These are phyloP conservation scores for Komagataella ulmi DNA, from an alignment of 805 yeast genomes.

Conservation along the genomic window DNA sequence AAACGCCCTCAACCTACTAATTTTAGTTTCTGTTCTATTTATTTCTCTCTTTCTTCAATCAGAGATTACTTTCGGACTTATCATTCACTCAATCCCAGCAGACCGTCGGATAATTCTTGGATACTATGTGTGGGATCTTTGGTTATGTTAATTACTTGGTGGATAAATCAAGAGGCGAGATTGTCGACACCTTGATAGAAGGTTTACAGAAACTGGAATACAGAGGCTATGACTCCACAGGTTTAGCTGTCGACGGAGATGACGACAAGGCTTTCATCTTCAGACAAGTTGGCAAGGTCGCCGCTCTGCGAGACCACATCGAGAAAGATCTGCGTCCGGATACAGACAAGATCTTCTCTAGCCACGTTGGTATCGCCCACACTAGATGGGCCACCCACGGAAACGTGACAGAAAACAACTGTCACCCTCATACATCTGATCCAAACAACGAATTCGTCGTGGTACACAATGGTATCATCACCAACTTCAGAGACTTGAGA, in stretches of 20 bases:
- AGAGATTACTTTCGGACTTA: background rate
- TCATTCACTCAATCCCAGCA: background rate
- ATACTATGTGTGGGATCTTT: constrained; percentile 67
- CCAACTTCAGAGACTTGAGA: constrained; percentile 86
- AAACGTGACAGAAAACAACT: constrained; percentile 70
- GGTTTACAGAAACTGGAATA: constrained; percentile 82
- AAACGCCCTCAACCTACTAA: background rate
- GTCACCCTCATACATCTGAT: constrained; percentile 95
- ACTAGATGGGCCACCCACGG: constrained; percentile 99
- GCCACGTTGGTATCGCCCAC: constrained; percentile 95
- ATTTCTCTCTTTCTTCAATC: background rate
- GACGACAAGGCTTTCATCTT: constrained; percentile 46
- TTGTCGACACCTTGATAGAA: constrained; percentile 77
- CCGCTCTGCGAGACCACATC: constrained; percentile 59
- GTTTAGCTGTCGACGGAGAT: constrained; percentile 91
- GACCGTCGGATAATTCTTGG: background rate
- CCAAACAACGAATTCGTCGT: constrained; percentile 70
- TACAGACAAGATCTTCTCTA: constrained; percentile 51
- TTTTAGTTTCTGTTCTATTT: background rate
- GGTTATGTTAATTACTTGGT: constrained; percentile 95
- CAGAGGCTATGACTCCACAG: constrained; percentile 97
- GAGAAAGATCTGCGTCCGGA: constrained; percentile 29
- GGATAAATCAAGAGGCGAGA: constrained; percentile 85
- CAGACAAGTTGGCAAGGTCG: constrained; percentile 88
- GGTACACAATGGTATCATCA: constrained; percentile 97